A percentile compares a stretch with the other conserved stretches of the same genome.
These are phyloP conservation scores for Annona cherimola DNA, from an alignment of 164 flowering plant genomes.

Conservation along the genomic window DNA sequence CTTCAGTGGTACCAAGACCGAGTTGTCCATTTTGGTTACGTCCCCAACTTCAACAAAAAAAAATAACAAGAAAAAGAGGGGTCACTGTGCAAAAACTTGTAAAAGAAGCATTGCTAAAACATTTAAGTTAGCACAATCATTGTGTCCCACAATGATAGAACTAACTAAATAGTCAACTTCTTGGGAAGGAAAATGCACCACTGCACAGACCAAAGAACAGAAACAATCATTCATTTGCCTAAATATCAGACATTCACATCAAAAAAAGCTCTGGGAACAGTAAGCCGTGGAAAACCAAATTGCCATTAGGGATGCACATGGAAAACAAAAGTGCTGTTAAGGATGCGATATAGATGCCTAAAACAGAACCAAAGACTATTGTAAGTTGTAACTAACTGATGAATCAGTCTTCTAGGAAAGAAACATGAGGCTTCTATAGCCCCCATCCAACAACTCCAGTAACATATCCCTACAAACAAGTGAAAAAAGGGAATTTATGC, in stretches of 20 bases:
- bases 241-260: not conserved
- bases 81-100: not conserved
- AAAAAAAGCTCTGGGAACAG: not conserved
- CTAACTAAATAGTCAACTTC: not conserved
- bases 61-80: not conserved
- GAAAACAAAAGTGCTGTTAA: not conserved
- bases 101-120: not conserved
- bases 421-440: not conserved
- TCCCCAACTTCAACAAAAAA: conserved; percentile 74
- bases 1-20: conserved; percentile 88
- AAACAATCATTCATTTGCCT: not conserved
- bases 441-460: not conserved
- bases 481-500: no score
- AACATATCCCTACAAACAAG: not conserved
- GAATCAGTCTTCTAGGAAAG: not conserved
- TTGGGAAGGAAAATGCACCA: not conserved
- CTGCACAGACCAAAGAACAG: not conserved
- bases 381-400: not conserved
- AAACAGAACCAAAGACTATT: not conserved
- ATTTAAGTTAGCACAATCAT: not conserved
- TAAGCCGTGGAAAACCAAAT: not conserved
- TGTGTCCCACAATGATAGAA: not conserved
- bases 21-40: conserved; percentile 99
- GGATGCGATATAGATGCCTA: not conserved
- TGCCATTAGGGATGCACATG: not conserved